These are phyloP conservation scores for Aegilops sharonensis DNA, from an alignment of 176 grass and related monocot genomes.

Conservation along the genomic window DNA sequence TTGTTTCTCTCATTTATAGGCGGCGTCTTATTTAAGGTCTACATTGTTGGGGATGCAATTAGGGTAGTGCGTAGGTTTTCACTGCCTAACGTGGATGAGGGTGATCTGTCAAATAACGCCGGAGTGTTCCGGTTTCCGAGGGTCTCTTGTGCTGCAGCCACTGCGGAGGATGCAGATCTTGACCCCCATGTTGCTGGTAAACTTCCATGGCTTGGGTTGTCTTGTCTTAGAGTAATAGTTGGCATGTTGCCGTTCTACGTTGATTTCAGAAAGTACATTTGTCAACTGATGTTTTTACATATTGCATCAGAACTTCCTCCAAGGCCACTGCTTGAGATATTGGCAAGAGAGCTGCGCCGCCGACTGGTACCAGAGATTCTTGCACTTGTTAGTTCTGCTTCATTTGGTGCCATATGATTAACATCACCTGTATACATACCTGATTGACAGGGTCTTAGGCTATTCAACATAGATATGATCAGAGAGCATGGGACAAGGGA, in stretches of 20 bases:
- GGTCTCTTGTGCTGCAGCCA: constrained; percentile 86
- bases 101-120: constrained; percentile 56
- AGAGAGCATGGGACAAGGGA: constrained; percentile 84
- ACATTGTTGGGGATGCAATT: constrained; percentile 92
- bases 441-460: constrained; percentile 72
- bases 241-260: neutral
- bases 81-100: constrained; percentile 74
- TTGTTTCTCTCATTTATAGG: constrained; percentile 43
- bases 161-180: constrained; percentile 83
- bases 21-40: constrained; percentile 94
- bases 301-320: constrained; percentile 77
- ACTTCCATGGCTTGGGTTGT: constrained; percentile 6
- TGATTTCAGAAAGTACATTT: constrained; percentile 1
- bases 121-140: constrained; percentile 87
- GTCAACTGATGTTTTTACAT: constrained; percentile 23
- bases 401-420: neutral
- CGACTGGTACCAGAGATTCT: constrained; percentile 55
- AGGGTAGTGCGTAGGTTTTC: constrained; percentile 87
- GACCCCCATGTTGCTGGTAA: constrained; percentile 87
- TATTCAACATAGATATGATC: constrained; percentile 98
- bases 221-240: neutral
- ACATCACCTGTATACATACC: neutral
- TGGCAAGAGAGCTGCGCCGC: constrained; percentile 69
- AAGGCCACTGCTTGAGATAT: constrained; percentile 69
- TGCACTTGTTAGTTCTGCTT: neutral